Evolutionary conservation across 106 monocot species (phyloP).

Genomic region (Dendrobium chrysotoxum): DNA sequence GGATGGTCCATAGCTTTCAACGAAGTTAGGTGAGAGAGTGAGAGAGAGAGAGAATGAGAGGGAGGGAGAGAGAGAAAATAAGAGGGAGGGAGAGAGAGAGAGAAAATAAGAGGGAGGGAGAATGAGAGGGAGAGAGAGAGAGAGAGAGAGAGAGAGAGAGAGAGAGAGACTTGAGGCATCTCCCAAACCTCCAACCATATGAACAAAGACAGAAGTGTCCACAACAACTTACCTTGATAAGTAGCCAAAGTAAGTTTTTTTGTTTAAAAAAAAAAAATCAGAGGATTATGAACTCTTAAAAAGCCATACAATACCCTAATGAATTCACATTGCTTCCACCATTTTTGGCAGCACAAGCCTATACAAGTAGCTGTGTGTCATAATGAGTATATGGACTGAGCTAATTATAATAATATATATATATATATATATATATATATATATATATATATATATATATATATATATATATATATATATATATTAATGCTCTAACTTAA

Average conservation of each 20-base stretch:
- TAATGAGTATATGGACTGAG: not conserved
- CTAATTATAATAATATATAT: not conserved
- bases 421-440: not conserved
- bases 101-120: not conserved
- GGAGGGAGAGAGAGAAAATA: not conserved
- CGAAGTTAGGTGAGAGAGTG: not conserved
- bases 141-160: too few relatives aligned
- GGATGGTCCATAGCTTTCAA: conserved; percentile 5
- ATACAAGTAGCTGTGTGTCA: not conserved
- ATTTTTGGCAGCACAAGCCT: not conserved
- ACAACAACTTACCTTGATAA: too few relatives aligned
- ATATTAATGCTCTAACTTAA: too few relatives aligned
- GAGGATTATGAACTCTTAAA: not conserved
- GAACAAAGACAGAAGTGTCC: not conserved
- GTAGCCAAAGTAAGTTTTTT: not conserved
- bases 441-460: not conserved
- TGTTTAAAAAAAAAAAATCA: not conserved
- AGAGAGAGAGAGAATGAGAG: not conserved
- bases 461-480: not conserved
- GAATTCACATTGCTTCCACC: not conserved
- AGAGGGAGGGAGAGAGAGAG: not conserved
- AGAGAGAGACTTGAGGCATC: not conserved
- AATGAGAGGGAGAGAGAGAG: not conserved
- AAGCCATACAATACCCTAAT: not conserved
- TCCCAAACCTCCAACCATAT: conserved; percentile 1